Base-by-base conservation (phyloP, 1,139 yeast species). In the Pichia sp. region DNA sequence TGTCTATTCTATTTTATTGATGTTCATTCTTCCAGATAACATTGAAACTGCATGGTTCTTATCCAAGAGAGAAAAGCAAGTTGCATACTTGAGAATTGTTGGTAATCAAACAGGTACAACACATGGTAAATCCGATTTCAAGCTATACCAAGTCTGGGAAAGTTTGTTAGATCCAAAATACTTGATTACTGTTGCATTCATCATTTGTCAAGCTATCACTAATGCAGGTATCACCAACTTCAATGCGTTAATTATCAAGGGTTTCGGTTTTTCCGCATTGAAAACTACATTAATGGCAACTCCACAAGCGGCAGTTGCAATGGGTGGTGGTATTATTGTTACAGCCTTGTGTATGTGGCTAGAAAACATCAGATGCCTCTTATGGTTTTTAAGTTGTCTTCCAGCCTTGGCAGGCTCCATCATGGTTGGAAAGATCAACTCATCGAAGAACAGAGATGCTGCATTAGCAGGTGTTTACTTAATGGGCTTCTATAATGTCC, bases 21-120 rank as follows among this genome's bases (percentile, higher is more conserved):
- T 64, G 46, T 52, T 73, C 40, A 71, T 70, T 49, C 62, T 81
- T 34, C 86, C 85, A 2, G 83, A 79, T 58, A 67, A 71, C 30
- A 84, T 83, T n/a, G 63, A 76, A 12, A 62, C 65, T 32, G 82
- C 84, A 4, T 71, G 77, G 73, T 77, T 73, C 56, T 67, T 81
- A 41, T 66, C 67, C 12, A 73, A 70, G 10, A 67, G 71, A 32
- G 87, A 83, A 53, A 76, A 75, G 62, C 44, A 52, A 20, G 40
- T 52, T 46, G 57, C 57, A 2, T 42, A 50, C 19, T 46, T 47
- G 11, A 54, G 54, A 41, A 51, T 48, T 33, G 50, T 48, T 45
- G 55, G 54, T 9, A 60, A 67, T 9, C 53, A 51, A 36, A 60
- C 70, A 7, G 67, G 52, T 24, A 38, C 46, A 4, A 48, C 42